Evolutionary conservation across 2,329 filamentous ascomycete genomes (phyloP).

Genomic region (Cercospora janseana): DNA sequence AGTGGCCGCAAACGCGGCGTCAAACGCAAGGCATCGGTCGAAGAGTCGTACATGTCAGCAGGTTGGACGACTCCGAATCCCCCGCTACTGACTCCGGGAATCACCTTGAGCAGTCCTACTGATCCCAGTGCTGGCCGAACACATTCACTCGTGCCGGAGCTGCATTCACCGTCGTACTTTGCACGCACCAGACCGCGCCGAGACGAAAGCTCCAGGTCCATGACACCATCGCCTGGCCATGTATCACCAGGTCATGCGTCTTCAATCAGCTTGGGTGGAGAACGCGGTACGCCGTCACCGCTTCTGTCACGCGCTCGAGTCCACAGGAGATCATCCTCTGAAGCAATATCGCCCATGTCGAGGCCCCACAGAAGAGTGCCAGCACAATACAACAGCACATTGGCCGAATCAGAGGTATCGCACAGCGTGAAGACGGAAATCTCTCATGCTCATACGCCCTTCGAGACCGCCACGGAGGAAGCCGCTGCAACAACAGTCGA

Average conservation of each 20-base stretch:
- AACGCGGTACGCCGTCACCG: not conserved
- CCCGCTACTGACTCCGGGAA: conserved; percentile 17
- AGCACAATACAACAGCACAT: not conserved
- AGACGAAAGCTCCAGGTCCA: conserved; percentile 16
- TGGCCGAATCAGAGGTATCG: not conserved
- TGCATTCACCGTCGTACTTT: conserved; percentile 24
- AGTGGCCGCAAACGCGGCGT: not conserved
- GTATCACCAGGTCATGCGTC: not conserved
- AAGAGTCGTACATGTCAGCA: not conserved
- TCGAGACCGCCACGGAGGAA: not conserved
- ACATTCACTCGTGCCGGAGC: conserved; percentile 17
- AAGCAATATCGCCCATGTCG: conserved; percentile 23
- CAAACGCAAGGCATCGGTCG: not conserved
- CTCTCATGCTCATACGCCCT: not conserved
- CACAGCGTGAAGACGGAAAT: too few relatives aligned
- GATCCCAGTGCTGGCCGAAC: conserved; percentile 7
- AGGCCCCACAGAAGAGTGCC: not conserved
- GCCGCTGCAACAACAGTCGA: not conserved
- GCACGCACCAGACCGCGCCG: conserved; percentile 9
- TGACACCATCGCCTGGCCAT: conserved; percentile 12
- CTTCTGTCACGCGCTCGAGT: not conserved
- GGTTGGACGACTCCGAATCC: not conserved
- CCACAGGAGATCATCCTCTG: conserved; percentile 26
- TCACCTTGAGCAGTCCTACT: conserved; percentile 19
- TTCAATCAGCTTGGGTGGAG: not conserved